Evolutionary conservation across 495 filamentous ascomycete genomes (phyloP).

Genomic region (Acidiella bohemica): DNA sequence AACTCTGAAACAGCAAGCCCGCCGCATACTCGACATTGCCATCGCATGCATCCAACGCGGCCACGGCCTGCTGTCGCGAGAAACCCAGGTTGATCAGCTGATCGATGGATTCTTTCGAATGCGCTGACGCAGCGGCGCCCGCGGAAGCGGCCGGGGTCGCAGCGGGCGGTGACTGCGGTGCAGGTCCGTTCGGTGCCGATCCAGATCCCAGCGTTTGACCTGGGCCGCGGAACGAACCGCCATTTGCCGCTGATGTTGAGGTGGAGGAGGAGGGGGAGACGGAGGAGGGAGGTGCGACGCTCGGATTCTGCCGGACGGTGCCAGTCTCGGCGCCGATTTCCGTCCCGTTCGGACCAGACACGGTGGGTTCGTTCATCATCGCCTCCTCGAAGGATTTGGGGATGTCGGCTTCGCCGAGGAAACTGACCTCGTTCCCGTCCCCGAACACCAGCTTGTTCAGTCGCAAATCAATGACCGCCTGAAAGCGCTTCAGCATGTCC

Average conservation of each 20-base stretch:
- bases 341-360: conserved; percentile 72
- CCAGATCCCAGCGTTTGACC: conserved; percentile 11
- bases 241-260: conserved; percentile 17
- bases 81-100: conserved; percentile 72
- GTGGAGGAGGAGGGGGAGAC: conserved; percentile 31
- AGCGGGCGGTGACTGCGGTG: not conserved
- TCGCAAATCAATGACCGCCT: conserved; percentile 78
- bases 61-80: conserved; percentile 57
- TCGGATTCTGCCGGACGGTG: conserved; percentile 53
- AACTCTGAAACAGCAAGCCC: conserved; percentile 55
- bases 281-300: too few species aligned
- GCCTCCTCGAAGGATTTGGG: conserved; percentile 65
- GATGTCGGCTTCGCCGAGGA: conserved; percentile 86
- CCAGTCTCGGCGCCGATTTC: conserved; percentile 77
- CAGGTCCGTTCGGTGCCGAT: conserved; percentile 3
- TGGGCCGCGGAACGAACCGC: conserved; percentile 8
- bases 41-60: conserved; percentile 67
- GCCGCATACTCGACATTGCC: conserved; percentile 82
- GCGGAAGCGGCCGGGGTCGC: not conserved
- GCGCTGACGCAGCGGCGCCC: not conserved
- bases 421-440: conserved; percentile 67
- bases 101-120: conserved; percentile 42
- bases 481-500: conserved; percentile 91
- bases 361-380: conserved; percentile 64
- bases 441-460: conserved; percentile 68